phyloP scores from a whole-genome alignment of 1,284 basidiomycete species.

The Flammula alnicola region DNA sequence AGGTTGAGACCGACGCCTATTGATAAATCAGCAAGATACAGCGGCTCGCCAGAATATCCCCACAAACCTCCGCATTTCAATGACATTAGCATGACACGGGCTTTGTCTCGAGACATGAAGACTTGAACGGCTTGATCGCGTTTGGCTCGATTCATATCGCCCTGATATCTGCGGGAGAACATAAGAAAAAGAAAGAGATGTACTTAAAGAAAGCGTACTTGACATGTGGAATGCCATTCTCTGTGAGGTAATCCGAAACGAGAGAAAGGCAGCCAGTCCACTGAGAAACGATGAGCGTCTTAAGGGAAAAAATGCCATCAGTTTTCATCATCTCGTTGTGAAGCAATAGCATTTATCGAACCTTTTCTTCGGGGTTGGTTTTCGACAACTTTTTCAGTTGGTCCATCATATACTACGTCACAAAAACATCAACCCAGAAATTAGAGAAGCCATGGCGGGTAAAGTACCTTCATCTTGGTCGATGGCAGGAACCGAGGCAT shows the following conservation, averaged over 20 bases:
- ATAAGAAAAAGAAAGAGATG: slow-evolving; percentile 1
- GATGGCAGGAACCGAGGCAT: slow-evolving; percentile 59
- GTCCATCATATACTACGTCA: slow-evolving; percentile 58
- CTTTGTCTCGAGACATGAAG: slow-evolving; percentile 62
- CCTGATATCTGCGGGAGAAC: slow-evolving; percentile 50
- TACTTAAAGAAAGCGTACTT: slow-evolving; percentile 41
- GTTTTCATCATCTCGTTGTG: not conserved
- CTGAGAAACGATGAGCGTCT: slow-evolving; percentile 64
- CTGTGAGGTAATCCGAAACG: slow-evolving; percentile 57
- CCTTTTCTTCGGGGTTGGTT: slow-evolving; percentile 62
- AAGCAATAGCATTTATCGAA: slow-evolving; percentile 21
- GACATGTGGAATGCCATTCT: slow-evolving; percentile 53
- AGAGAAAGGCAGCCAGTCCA: slow-evolving; percentile 62
- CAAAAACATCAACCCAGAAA: slow-evolving; percentile 1
- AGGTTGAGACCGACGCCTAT: slow-evolving; percentile 59
- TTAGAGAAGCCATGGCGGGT: slow-evolving; percentile 17
- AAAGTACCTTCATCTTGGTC: slow-evolving; percentile 69
- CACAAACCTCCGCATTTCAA: slow-evolving; percentile 61
- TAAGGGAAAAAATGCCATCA: slow-evolving; percentile 6
- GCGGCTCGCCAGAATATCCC: not conserved
- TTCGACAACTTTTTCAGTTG: slow-evolving; percentile 42
- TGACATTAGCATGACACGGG: slow-evolving; percentile 60
- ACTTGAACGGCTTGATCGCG: slow-evolving; percentile 55
- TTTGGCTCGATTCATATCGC: slow-evolving; percentile 56
- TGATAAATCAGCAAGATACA: not conserved